Conservation (phyloP, 2,329 filamentous ascomycete genomes). For the Fusarium albosuccineum region DNA sequence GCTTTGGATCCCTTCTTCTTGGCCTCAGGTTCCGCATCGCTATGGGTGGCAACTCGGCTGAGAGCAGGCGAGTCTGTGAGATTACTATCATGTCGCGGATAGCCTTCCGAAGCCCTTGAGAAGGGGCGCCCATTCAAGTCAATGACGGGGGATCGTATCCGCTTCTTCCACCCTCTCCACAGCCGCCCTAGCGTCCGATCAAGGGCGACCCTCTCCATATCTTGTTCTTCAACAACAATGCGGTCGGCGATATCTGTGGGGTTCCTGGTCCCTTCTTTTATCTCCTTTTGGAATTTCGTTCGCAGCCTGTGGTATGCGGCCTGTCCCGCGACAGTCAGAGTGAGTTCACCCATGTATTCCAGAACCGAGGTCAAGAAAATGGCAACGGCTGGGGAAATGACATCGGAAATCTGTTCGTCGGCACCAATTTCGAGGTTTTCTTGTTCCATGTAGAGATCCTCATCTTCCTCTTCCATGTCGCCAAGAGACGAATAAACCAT, state of each 20-base stretch:
- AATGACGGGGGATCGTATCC: slow-evolving; percentile 70
- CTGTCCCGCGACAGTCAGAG: slow-evolving; percentile 87
- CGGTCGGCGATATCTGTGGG: slow-evolving; percentile 69
- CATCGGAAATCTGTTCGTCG: slow-evolving; percentile 71
- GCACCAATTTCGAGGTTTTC: slow-evolving; percentile 75
- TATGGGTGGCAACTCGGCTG: slow-evolving; percentile 49
- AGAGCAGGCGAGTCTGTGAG: slow-evolving; percentile 53
- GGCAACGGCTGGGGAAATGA: slow-evolving; percentile 89
- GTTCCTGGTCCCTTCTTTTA: slow-evolving; percentile 64
- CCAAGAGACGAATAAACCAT: slow-evolving; percentile 99
- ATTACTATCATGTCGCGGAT: slow-evolving; percentile 52
- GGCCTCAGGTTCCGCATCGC: slow-evolving; percentile 35
- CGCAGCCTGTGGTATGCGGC: slow-evolving; percentile 80
- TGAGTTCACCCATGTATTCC: slow-evolving; percentile 93
- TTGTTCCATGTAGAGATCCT: slow-evolving; percentile 87
- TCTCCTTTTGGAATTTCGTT: slow-evolving; percentile 69
- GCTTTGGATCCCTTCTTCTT: slow-evolving; percentile 31
- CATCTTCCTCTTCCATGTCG: slow-evolving; percentile 97
- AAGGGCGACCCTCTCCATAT: slow-evolving; percentile 93
- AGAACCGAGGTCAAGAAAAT: slow-evolving; percentile 97
- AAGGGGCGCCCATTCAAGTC: slow-evolving; percentile 63
- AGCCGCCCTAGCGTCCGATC: slow-evolving; percentile 89
- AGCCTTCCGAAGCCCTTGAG: slow-evolving; percentile 59
- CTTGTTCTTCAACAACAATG: slow-evolving; percentile 87
- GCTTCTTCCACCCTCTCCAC: slow-evolving; percentile 97